These are phyloP conservation scores for Candida anglica DNA, from an alignment of 805 yeast genomes.

Conservation along the genomic window DNA sequence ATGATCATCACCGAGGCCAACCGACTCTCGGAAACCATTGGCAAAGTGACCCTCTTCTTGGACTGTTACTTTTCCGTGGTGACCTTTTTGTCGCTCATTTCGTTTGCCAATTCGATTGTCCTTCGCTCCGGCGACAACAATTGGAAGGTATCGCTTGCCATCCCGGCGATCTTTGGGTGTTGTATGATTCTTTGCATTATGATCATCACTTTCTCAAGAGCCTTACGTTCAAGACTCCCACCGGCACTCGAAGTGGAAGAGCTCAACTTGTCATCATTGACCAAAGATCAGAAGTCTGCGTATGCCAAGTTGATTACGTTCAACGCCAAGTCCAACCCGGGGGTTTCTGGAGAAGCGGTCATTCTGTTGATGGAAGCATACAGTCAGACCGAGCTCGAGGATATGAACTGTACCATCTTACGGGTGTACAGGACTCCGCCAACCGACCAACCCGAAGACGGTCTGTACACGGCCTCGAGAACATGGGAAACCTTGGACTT, in stretches of 20 bases:
- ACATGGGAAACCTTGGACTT: constrained; percentile 3
- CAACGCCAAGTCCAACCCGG: constrained; percentile 13
- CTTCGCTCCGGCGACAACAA: constrained; percentile 2
- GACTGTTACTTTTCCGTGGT: constrained; percentile 4
- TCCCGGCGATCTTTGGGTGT: constrained; percentile 9
- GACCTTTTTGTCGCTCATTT: constrained; percentile 3
- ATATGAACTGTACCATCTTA: constrained; percentile 11
- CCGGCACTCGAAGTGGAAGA: constrained; percentile 11
- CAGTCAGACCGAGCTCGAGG: constrained; percentile 6
- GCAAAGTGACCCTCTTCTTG: constrained; percentile 7
- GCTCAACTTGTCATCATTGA: constrained; percentile 9
- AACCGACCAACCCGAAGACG: too few species aligned
- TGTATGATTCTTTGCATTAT: constrained; percentile 5
- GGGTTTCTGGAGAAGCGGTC: constrained; percentile 13
- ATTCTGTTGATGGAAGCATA: constrained; percentile 16
- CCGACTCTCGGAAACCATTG: constrained; percentile 10
- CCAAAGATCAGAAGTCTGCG: constrained; percentile 12
- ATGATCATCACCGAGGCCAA: constrained; percentile 8
- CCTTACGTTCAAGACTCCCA: constrained; percentile 7
- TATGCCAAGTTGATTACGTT: constrained; percentile 14
- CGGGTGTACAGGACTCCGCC: constrained; percentile 13
- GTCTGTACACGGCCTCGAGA: not conserved
- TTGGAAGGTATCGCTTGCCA: constrained; percentile 1
- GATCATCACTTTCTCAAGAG: constrained; percentile 7
- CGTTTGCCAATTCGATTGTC: constrained; percentile 6